Conservation (phyloP, 140 eudicot species). For the Ambrosia hybrid region DNA sequence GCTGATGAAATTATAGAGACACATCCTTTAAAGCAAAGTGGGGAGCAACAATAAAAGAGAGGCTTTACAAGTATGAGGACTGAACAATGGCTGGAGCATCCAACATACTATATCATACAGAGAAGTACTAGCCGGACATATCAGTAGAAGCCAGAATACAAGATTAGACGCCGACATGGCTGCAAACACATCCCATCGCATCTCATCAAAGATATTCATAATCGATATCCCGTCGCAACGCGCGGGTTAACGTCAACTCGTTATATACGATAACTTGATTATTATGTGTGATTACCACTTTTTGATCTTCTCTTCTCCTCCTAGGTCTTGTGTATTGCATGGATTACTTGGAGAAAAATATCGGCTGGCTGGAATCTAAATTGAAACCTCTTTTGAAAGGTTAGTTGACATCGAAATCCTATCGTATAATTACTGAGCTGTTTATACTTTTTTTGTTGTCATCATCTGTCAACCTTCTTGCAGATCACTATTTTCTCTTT, state of each 20-base stretch:
- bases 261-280: not conserved
- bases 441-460: no score
- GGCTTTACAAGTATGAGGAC: not conserved
- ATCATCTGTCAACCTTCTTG: not conserved
- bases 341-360: slow-evolving; percentile 96
- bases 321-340: slow-evolving; percentile 87
- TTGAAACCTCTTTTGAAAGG: slow-evolving; percentile 88
- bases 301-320: slow-evolving; percentile 5
- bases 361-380: slow-evolving; percentile 87
- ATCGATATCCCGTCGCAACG: no score
- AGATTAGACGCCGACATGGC: no score
- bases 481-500: slow-evolving; percentile 65
- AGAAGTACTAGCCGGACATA: no score
- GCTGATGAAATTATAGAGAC: slow-evolving; percentile 22
- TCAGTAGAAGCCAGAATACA: no score
- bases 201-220: no score
- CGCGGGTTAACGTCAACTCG: no score
- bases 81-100: no score
- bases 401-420: slow-evolving; percentile 29
- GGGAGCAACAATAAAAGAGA: slow-evolving; percentile 15
- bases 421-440: no score
- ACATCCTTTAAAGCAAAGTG: slow-evolving; percentile 12
- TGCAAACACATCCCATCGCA: no score
- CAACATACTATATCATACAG: no score
- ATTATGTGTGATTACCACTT: slow-evolving; percentile 8